Conservation (phyloP, 306 rosid genomes). For the Quercus alba region DNA sequence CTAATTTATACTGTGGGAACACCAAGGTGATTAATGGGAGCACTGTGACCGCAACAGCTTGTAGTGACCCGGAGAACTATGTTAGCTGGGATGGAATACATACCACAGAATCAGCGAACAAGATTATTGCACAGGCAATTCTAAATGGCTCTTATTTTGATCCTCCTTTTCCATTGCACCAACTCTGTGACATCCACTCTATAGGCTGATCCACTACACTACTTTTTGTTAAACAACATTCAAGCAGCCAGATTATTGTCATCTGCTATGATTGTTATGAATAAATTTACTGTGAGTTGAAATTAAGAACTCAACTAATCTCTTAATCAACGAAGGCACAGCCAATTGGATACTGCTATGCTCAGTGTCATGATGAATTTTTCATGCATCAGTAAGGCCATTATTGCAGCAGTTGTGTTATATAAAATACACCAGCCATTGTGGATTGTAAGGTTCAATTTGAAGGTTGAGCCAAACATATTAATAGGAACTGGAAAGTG, state of each 20-base stretch:
- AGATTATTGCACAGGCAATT: constrained; percentile 62
- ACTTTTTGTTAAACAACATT: not conserved
- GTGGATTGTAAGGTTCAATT: too few relatives aligned
- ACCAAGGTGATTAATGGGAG: constrained; percentile 50
- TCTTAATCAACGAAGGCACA: too few relatives aligned
- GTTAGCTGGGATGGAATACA: constrained; percentile 98
- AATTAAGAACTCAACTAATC: not conserved
- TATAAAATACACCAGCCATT: too few relatives aligned
- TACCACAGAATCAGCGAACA: constrained; percentile 86
- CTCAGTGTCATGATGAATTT: too few relatives aligned
- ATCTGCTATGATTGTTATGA: not conserved
- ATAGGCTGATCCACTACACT: constrained; percentile 34
- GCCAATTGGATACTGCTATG: too few relatives aligned
- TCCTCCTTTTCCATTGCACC: constrained; percentile 60
- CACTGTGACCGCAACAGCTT: constrained; percentile 60
- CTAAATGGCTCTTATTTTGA: constrained; percentile 71
- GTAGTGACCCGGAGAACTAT: constrained; percentile 68
- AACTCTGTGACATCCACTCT: constrained; percentile 54
- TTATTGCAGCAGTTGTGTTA: too few relatives aligned
- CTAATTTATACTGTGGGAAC: constrained; percentile 56
- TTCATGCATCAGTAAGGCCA: too few relatives aligned
- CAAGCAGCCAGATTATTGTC: not conserved
- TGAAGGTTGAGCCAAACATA: too few relatives aligned
- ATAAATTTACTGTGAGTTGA: not conserved
- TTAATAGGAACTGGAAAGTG: too few relatives aligned